A percentile compares a stretch with the other conserved stretches of the same genome.
Evolutionary conservation across 805 yeast species (phyloP).

Genomic region (Yarrowia divulgata): DNA sequence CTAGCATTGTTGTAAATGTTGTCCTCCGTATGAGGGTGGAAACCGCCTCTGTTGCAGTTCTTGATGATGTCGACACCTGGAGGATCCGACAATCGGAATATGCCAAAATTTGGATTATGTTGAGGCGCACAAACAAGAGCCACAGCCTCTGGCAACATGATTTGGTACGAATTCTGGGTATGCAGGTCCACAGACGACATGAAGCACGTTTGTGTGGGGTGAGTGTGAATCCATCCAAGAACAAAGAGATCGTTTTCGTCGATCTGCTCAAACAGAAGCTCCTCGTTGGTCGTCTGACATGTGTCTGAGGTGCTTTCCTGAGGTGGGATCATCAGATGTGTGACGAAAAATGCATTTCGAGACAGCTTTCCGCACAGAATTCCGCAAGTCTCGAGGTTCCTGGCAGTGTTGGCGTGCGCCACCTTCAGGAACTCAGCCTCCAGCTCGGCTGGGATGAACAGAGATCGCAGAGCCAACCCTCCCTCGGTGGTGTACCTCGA

Average conservation of each 20-base stretch:
- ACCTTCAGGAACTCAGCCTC: constrained; percentile 55
- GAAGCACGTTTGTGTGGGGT: constrained; percentile 76
- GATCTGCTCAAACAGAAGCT: constrained; percentile 61
- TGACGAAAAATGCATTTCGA: constrained; percentile 67
- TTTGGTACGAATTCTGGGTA: constrained; percentile 71
- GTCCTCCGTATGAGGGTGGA: constrained; percentile 67
- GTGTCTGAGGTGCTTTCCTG: constrained; percentile 70
- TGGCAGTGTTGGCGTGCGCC: constrained; percentile 59
- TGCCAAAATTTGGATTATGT: constrained; percentile 59
- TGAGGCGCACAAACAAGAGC: constrained; percentile 72
- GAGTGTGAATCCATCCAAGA: constrained; percentile 80
- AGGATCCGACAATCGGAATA: constrained; percentile 69
- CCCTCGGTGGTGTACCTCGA: constrained; percentile 57
- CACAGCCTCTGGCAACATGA: constrained; percentile 72
- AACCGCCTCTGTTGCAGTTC: constrained; percentile 58
- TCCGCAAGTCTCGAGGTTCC: constrained; percentile 69
- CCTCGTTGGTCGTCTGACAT: constrained; percentile 68
- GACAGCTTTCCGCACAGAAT: constrained; percentile 68
- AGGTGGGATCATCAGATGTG: constrained; percentile 66
- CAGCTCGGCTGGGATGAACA: constrained; percentile 59
- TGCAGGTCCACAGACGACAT: constrained; percentile 70
- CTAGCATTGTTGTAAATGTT: constrained; percentile 63
- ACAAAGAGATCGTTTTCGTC: constrained; percentile 65
- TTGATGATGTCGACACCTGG: constrained; percentile 66
- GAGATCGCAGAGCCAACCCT: constrained; percentile 61